Conservation (phyloP, 2,329 filamentous ascomycete genomes). For the Geoglossum cookeanum region DNA sequence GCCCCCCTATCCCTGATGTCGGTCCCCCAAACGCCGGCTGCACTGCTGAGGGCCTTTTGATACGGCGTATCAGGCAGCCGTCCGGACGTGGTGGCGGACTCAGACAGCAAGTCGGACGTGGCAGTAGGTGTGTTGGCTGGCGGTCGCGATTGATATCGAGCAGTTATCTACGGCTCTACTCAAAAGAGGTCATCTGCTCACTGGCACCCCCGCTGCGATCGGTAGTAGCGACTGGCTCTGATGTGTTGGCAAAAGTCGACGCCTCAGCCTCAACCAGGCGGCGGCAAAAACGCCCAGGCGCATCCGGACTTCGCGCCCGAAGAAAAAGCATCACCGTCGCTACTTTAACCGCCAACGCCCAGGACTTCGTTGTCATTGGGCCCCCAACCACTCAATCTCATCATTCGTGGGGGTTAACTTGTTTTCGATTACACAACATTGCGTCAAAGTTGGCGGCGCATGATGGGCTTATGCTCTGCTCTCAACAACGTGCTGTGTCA, state of each 20-base stretch:
- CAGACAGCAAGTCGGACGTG: background rate
- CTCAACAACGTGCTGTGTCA: background rate
- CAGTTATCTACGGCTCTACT: background rate
- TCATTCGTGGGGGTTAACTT: background rate
- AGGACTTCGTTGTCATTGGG: background rate
- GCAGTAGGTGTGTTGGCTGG: conserved; percentile 1
- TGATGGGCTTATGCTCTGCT: background rate
- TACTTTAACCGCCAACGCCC: background rate
- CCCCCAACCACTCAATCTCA: background rate
- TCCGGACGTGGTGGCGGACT: background rate
- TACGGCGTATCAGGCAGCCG: background rate
- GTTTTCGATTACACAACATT: background rate
- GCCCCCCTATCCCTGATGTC: too few relatives aligned
- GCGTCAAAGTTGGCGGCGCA: background rate
- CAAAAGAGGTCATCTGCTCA: background rate
- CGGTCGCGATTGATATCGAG: background rate
- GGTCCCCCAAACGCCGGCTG: too few relatives aligned
- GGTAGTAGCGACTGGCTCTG: background rate
- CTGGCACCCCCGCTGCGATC: background rate
- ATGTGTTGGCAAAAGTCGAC: background rate
- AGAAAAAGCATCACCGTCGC: background rate
- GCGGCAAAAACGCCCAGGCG: background rate
- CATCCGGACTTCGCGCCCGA: background rate
- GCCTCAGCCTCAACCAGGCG: background rate
- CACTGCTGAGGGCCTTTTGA: background rate